A percentile compares a stretch with the other conserved stretches of the same genome.
phyloP scores from a whole-genome alignment of 768 basidiomycete species.

The Grammothele lineata region DNA sequence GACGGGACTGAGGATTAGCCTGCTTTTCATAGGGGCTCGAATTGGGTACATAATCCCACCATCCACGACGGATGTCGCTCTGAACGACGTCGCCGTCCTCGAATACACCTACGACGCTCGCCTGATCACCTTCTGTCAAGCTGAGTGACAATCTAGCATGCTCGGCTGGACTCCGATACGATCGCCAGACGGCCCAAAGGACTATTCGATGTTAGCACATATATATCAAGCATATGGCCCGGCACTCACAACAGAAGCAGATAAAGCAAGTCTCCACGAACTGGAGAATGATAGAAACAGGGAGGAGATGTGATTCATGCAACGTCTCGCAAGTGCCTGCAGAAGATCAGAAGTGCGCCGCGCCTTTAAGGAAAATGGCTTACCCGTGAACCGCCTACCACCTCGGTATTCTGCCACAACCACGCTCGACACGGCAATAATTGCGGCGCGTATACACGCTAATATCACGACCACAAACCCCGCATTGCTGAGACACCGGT shows the following conservation, averaged over 20 bases:
- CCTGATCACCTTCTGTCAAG: conserved; percentile 40
- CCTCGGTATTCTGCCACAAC: conserved; percentile 38
- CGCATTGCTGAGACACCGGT: conserved; percentile 59
- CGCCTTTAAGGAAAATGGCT: too few relatives aligned
- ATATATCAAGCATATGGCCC: too few relatives aligned
- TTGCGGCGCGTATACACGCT: conserved; percentile 38
- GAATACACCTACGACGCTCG: conserved; percentile 5
- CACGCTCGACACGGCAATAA: conserved; percentile 37
- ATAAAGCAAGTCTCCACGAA: conserved; percentile 55
- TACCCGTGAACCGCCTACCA: conserved; percentile 47
- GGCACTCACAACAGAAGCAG: conserved; percentile 53
- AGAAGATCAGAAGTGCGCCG: too few relatives aligned
- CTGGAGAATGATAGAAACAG: conserved; percentile 41
- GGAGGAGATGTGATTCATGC: conserved; percentile 31
- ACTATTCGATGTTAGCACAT: conserved; percentile 37
- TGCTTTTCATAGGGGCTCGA: neutral
- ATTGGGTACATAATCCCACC: conserved; percentile 54
- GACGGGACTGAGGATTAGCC: too few relatives aligned
- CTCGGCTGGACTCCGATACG: conserved; percentile 43
- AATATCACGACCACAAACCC: conserved; percentile 45
- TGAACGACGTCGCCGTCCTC: conserved; percentile 7
- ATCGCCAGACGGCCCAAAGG: conserved; percentile 50
- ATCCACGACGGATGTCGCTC: conserved; percentile 33
- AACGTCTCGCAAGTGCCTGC: conserved; percentile 45
- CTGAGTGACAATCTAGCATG: conserved; percentile 53